Evolutionary conservation across 805 yeast genomes (phyloP).

Genomic region (Cyberlindnera mrakii): DNA sequence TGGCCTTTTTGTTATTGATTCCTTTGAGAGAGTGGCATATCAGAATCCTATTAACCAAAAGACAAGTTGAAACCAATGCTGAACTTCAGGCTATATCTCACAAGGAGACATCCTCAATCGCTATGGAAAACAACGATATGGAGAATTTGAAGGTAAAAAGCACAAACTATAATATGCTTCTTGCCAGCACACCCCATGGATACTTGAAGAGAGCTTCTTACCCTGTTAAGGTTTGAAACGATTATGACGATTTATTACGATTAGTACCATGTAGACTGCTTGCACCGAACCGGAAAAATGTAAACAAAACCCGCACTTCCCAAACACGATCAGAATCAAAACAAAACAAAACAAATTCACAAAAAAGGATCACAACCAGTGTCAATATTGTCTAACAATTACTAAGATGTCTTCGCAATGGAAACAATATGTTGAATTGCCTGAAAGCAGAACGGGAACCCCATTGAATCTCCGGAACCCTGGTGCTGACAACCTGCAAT

Average conservation of each 20-base stretch:
- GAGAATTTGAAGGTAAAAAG: conserved; percentile 1
- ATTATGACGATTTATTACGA: neutral
- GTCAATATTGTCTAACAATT: neutral
- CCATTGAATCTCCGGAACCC: conserved; percentile 17
- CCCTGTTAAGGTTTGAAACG: conserved; percentile 10
- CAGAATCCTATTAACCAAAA: conserved; percentile 23
- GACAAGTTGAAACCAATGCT: conserved; percentile 1
- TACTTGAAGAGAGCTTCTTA: conserved; percentile 12
- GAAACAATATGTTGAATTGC: conserved; percentile 11
- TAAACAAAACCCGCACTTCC: conserved; percentile 6
- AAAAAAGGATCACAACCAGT: neutral
- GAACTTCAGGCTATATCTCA: conserved; percentile 1
- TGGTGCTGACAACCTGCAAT: conserved; percentile 11
- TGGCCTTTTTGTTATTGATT: conserved; percentile 35
- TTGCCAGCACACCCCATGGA: neutral
- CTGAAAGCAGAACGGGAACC: conserved; percentile 11
- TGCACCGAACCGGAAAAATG: conserved; percentile 7
- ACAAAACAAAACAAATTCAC: conserved; percentile 1
- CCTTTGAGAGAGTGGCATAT: conserved; percentile 48
- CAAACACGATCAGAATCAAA: neutral
- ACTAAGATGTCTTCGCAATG: conserved; percentile 1
- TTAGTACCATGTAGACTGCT: neutral
- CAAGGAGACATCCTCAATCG: neutral
- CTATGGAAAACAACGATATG: conserved; percentile 1
- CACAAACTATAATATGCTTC: conserved; percentile 5